These are phyloP conservation scores for Decorospora gaudefroyi DNA, from an alignment of 2,329 filamentous ascomycete genomes.

Conservation along the genomic window DNA sequence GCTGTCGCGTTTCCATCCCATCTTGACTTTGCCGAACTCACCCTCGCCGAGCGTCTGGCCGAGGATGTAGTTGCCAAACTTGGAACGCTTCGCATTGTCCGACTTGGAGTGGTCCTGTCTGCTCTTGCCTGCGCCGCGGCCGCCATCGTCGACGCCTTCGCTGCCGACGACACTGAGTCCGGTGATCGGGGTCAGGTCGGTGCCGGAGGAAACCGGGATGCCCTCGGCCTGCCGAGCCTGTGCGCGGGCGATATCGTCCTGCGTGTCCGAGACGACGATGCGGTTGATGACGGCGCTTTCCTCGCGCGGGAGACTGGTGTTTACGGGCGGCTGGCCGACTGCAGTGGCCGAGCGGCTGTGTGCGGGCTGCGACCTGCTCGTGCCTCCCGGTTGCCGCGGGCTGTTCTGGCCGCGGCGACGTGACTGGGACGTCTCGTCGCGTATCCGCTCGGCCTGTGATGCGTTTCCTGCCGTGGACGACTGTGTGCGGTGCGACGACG, in stretches of 20 bases:
- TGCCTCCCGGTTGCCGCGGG: conserved; percentile 42
- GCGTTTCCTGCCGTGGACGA: conserved; percentile 31
- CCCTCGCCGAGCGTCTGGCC: conserved; percentile 96
- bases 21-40: conserved; percentile 97
- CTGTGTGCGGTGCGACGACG: conserved; percentile 69
- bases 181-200: conserved; percentile 53
- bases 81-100: conserved; percentile 70
- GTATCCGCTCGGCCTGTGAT: conserved; percentile 26
- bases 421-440: conserved; percentile 43
- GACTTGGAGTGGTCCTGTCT: conserved; percentile 63
- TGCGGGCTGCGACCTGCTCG: conserved; percentile 43
- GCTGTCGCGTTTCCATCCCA: conserved; percentile 96
- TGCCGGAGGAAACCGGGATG: conserved; percentile 49
- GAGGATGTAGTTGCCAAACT: conserved; percentile 93
- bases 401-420: conserved; percentile 56
- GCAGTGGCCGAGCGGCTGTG: conserved; percentile 54
- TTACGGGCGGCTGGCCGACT: conserved; percentile 59
- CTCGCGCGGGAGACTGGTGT: conserved; percentile 66
- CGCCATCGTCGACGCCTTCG: conserved; percentile 57
- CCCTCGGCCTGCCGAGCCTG: conserved; percentile 70
- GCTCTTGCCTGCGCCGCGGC: conserved; percentile 50
- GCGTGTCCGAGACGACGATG: conserved; percentile 74
- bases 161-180: conserved; percentile 56
- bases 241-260: conserved; percentile 73
- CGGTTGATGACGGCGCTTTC: conserved; percentile 79